Evolutionary conservation across 164 flowering plant species (phyloP).

Genomic region (Paratinospora sagittata): DNA sequence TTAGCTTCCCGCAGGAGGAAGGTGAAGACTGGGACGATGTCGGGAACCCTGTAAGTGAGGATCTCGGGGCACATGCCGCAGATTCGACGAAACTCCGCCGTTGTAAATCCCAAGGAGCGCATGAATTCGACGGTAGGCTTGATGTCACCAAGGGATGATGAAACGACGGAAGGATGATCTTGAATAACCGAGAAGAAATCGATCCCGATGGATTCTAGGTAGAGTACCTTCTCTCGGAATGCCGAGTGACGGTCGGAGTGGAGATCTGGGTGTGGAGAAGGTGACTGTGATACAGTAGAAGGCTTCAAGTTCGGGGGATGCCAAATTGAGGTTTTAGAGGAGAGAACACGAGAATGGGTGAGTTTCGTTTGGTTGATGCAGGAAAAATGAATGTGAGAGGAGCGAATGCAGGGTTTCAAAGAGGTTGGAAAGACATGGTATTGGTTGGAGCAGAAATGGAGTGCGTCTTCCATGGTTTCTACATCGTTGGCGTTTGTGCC

Average conservation of each 20-base stretch:
- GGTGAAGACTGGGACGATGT: conserved; percentile 49
- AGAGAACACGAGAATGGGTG: conserved; percentile 22
- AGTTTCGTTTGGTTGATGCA: conserved; percentile 23
- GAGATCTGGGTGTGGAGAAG: background rate
- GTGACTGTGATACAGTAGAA: background rate
- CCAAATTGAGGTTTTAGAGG: conserved; percentile 27
- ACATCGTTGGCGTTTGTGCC: background rate
- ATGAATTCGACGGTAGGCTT: conserved; percentile 49
- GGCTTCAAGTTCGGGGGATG: conserved; percentile 10
- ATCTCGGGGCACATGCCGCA: conserved; percentile 73
- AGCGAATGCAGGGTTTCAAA: conserved; percentile 15
- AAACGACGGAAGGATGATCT: conserved; percentile 40
- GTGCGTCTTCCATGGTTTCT: conserved; percentile 34
- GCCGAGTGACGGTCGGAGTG: conserved; percentile 5
- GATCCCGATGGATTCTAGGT: conserved; percentile 75
- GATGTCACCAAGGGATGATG: conserved; percentile 38
- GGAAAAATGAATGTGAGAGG: conserved; percentile 25
- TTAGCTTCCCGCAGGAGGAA: conserved; percentile 81
- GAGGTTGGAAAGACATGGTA: conserved; percentile 13
- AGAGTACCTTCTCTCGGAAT: conserved; percentile 65
- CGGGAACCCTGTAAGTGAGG: conserved; percentile 26
- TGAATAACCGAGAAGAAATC: conserved; percentile 52
- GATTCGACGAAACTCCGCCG: conserved; percentile 50
- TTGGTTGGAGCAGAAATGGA: conserved; percentile 25
- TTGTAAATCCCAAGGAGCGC: conserved; percentile 46